Evolutionary conservation across 192 early-diverging fungal species (phyloP), one percentile per base, ranked within the genome.

Genomic region (Entomortierella beljakovae): DNA sequence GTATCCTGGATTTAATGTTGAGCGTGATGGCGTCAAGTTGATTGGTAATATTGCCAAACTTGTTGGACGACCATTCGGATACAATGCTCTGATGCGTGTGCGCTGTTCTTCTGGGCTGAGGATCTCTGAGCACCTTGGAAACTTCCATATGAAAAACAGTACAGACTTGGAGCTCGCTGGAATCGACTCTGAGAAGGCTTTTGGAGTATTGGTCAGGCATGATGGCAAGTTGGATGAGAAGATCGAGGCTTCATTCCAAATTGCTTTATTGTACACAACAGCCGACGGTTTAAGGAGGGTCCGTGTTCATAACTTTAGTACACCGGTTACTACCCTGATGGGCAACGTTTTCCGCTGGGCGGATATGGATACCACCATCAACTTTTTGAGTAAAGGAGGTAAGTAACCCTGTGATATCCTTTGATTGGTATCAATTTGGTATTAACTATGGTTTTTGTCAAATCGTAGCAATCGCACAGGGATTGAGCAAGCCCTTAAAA

Each of bases 131-230:
- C 92, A 99, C 65, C 92, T 93, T 66, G 98, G 98, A 53, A 98
- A 98, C 86, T 93, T 98, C 80, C 91, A 88, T 68, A 96, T 96
- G 92, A 91, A 90, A 61, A 98, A 96, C 80, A 85, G 86, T 6
- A 97, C 94, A 5, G 98, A 99, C 70, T 81, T 99, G 31, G 96
- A 98, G 83, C 80, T 98, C 31, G 96, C 92, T 3, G 96, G 97
- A 6, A 85, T 98, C 32, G 93, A 94, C 61, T 89, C 92, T 56
- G 90, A 93, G 57, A 95, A 92, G 59, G 85, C 96, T 0, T 87
- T 99, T 71, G 97, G 88, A 3, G 90, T 94, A 49, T 68, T 87
- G 23, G 80, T 99, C 62, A 92, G 92, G 71, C 90, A 98, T 70
- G 98, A 99, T 51, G 92, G 90, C 33, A 94, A 94, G 70, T 84